Percentiles rank a stretch among this genome's conserved stretches.
phyloP scores from a whole-genome alignment of 257 asterid genomes.

The Vinca minor region DNA sequence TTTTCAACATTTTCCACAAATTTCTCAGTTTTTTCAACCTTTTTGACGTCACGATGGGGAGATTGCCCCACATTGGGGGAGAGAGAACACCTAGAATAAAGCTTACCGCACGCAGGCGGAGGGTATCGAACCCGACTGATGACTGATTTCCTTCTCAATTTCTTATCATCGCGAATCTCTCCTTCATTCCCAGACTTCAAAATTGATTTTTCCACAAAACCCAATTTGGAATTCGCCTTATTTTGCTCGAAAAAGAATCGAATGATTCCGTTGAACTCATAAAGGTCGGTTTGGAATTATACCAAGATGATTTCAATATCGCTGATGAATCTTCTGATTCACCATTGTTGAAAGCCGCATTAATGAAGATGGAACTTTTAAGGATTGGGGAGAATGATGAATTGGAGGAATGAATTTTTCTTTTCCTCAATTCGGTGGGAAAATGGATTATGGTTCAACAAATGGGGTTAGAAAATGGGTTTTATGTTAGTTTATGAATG shows the following conservation, averaged over 20 bases:
- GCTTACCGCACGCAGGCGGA: too few species aligned
- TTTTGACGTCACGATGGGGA: conserved; percentile 51
- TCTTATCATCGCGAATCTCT: conserved; percentile 42
- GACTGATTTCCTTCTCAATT: conserved; percentile 50
- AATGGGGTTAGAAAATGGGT: too few species aligned
- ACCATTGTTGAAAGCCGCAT: conserved; percentile 79
- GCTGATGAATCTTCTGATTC: conserved; percentile 44
- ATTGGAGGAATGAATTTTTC: too few species aligned
- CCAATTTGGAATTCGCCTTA: conserved; percentile 17
- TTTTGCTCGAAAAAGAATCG: conserved; percentile 61
- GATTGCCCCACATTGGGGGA: too few species aligned
- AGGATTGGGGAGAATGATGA: too few species aligned
- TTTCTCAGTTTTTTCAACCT: conserved; percentile 45
- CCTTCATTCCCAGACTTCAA: conserved; percentile 15
- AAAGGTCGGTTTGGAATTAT: conserved; percentile 36
- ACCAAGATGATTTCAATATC: conserved; percentile 43
- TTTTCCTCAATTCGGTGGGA: too few species aligned
- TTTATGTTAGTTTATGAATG: too few species aligned
- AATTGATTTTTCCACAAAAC: conserved; percentile 17
- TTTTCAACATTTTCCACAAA: conserved; percentile 35
- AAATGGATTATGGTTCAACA: too few species aligned
- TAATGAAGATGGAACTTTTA: too few species aligned
- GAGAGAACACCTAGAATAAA: too few species aligned
- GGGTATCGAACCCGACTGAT: too few species aligned
- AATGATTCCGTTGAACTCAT: conserved; percentile 41